A percentile compares a stretch with the other conserved stretches of the same genome.
phyloP scores from a whole-genome alignment of 768 basidiomycete genomes.

The Aureoboletus auriporus region DNA sequence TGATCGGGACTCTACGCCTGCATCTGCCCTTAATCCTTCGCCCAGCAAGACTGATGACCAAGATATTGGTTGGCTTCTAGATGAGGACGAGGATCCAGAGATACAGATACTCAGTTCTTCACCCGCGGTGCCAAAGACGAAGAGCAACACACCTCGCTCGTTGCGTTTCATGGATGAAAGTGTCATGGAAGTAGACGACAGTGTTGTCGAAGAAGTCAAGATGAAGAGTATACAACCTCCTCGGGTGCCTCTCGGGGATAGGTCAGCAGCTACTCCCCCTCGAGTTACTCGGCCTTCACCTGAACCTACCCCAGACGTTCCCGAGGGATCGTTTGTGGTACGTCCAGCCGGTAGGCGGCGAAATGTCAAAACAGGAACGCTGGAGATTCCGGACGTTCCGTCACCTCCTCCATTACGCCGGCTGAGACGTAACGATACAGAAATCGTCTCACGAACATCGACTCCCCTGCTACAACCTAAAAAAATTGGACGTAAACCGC shows the following conservation, averaged over 20 bases:
- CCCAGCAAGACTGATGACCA: slow-evolving; percentile 19
- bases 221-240: slow-evolving; percentile 15
- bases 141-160: slow-evolving; percentile 1
- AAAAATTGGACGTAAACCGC: slow-evolving; percentile 18
- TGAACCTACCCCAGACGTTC: slow-evolving; percentile 23
- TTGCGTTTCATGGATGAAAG: slow-evolving; percentile 17
- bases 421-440: slow-evolving; percentile 26
- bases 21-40: not conserved
- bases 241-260: slow-evolving; percentile 13
- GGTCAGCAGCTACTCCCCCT: slow-evolving; percentile 34
- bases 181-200: slow-evolving; percentile 7
- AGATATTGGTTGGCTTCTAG: slow-evolving; percentile 64
- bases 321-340: slow-evolving; percentile 43
- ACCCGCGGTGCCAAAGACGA: slow-evolving; percentile 27
- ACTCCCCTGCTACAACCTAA: slow-evolving; percentile 22
- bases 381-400: slow-evolving; percentile 25
- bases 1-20: not conserved
- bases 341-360: slow-evolving; percentile 35
- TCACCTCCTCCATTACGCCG: slow-evolving; percentile 28
- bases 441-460: slow-evolving; percentile 15
- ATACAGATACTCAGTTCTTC: slow-evolving; percentile 53
- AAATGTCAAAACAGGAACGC: slow-evolving; percentile 3
- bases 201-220: slow-evolving; percentile 15
- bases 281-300: slow-evolving; percentile 19
- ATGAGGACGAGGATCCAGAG: slow-evolving; percentile 57